Conservation (phyloP, 2,329 filamentous ascomycete species). For the Metarhizium sp. region DNA sequence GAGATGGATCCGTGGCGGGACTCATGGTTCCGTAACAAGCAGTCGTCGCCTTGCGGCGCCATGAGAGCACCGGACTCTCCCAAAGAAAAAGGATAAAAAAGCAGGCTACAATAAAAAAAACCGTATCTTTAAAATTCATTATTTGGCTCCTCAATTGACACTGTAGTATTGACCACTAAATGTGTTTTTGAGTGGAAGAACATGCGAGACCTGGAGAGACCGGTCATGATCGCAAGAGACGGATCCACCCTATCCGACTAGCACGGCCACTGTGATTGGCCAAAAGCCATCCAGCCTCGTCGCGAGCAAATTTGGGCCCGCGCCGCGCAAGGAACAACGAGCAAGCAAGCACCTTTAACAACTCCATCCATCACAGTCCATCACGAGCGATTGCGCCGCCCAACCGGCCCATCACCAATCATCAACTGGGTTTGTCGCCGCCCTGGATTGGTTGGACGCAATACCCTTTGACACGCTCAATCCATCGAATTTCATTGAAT, state of each 20-base stretch:
- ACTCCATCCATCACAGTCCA: constrained; percentile 5
- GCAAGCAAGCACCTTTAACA: constrained; percentile 5
- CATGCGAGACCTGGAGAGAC: background rate
- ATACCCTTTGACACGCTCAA: background rate
- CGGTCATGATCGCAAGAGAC: background rate
- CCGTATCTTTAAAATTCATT: no score
- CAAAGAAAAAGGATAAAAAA: no score
- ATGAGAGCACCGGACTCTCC: background rate
- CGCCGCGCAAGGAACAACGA: constrained; percentile 10
- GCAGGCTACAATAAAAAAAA: no score
- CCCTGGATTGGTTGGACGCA: background rate
- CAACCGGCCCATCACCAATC: constrained; percentile 2
- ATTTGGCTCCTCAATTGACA: no score
- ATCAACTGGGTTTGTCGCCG: background rate
- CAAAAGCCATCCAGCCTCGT: constrained; percentile 18
- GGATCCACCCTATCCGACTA: background rate
- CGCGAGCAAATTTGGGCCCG: constrained; percentile 29
- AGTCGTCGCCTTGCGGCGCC: constrained; percentile 12
- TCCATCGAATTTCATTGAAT: background rate
- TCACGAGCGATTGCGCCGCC: constrained; percentile 8
- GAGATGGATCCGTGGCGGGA: background rate
- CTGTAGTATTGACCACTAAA: no score
- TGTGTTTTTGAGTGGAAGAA: no score
- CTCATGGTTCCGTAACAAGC: background rate
- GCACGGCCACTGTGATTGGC: constrained; percentile 16